Evolutionary conservation across 2,329 filamentous ascomycete genomes (phyloP).

Genomic region (Dryadomyces sulphureus): DNA sequence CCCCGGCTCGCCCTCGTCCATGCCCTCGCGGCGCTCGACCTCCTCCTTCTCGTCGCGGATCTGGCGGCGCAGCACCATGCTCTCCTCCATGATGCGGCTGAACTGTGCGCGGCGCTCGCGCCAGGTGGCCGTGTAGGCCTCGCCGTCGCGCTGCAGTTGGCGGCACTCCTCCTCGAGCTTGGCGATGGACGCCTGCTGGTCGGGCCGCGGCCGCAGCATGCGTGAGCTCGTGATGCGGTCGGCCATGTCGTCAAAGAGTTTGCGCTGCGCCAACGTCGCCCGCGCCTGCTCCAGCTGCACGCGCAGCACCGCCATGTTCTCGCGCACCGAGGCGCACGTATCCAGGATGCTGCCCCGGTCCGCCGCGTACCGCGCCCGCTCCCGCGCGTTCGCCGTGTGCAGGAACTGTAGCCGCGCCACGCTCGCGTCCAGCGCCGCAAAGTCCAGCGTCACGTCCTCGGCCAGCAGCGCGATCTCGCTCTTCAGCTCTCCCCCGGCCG

Average conservation of each 20-base stretch:
- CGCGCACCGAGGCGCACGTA: conserved; percentile 63
- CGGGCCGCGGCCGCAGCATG: conserved; percentile 67
- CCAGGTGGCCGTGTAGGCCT: conserved; percentile 72
- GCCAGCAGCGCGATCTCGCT: conserved; percentile 51
- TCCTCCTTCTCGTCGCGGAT: conserved; percentile 95
- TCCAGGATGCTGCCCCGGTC: conserved; percentile 68
- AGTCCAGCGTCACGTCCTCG: conserved; percentile 76
- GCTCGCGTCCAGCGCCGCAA: conserved; percentile 73
- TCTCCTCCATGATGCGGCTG: conserved; percentile 76
- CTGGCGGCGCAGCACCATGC: conserved; percentile 67
- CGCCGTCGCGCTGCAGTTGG: conserved; percentile 72
- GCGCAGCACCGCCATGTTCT: conserved; percentile 58
- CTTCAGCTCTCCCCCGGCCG: neutral
- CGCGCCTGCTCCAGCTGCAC: conserved; percentile 65
- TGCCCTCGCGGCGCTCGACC: conserved; percentile 73
- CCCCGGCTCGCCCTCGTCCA: conserved; percentile 43
- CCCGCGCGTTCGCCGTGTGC: conserved; percentile 63
- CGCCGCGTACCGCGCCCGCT: conserved; percentile 68
- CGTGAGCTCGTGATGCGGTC: conserved; percentile 75
- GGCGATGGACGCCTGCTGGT: conserved; percentile 61
- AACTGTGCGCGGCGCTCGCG: conserved; percentile 75
- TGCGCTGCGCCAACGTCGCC: conserved; percentile 60
- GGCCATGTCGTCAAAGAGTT: conserved; percentile 76
- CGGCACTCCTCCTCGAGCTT: conserved; percentile 82
- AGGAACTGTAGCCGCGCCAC: conserved; percentile 82